Evolutionary conservation across 306 rosid genomes (phyloP).

Genomic region (Leucaena leucocephala): DNA sequence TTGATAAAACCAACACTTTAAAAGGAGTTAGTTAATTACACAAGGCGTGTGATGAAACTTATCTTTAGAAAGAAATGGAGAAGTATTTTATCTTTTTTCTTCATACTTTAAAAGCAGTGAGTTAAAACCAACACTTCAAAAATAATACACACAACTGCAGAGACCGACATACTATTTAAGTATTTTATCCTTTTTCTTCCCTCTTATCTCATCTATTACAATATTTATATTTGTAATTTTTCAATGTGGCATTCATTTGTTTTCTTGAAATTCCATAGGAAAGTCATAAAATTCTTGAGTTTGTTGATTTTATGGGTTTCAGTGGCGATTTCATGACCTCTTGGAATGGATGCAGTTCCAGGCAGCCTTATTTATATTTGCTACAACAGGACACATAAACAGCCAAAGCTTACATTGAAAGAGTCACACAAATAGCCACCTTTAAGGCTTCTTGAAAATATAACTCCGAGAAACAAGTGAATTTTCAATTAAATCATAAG

Average conservation of each 20-base stretch:
- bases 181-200: not conserved
- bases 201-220: not conserved
- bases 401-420: not conserved
- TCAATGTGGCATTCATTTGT: not conserved
- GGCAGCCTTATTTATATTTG: not conserved
- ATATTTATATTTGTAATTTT: not conserved
- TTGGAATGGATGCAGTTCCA: not conserved
- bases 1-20: not conserved
- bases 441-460: not conserved
- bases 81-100: too few relatives aligned
- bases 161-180: not conserved
- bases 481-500: not conserved
- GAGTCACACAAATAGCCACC: not conserved
- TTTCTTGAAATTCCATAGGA: not conserved
- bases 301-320: not conserved
- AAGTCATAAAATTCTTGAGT: not conserved
- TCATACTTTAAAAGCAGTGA: too few relatives aligned
- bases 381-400: not conserved
- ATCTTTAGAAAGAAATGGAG: not conserved
- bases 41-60: not conserved
- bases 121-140: not conserved
- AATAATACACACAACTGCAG: not conserved
- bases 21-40: constrained; percentile 1
- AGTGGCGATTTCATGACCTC: not conserved
- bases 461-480: not conserved